Evolutionary conservation across 306 rosid species (phyloP).

Genomic region (Trichosanthes truncata): DNA sequence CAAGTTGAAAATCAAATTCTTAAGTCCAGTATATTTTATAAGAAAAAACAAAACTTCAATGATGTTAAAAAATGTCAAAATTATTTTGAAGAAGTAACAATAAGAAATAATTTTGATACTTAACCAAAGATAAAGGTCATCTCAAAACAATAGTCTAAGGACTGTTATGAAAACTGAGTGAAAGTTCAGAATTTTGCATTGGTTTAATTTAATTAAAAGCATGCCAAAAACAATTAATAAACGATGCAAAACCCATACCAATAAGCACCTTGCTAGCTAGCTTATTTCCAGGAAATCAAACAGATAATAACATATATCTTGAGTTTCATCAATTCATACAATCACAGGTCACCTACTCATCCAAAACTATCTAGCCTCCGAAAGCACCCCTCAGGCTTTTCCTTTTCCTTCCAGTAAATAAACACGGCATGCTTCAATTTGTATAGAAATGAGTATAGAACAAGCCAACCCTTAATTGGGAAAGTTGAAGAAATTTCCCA

Average conservation of each 20-base stretch:
- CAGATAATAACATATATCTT: not conserved
- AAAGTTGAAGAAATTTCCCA: not conserved
- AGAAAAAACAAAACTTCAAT: not conserved
- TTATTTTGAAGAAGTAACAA: not conserved
- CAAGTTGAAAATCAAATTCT: not conserved
- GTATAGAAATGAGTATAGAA: not conserved
- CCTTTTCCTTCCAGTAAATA: not conserved
- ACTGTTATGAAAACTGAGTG: not conserved
- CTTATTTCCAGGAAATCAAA: not conserved
- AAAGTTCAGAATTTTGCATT: not conserved
- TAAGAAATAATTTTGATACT: not conserved
- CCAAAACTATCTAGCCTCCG: not conserved
- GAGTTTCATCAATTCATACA: not conserved
- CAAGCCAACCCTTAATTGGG: not conserved
- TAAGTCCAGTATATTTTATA: not conserved
- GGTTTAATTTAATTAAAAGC: not conserved
- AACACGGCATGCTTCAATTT: not conserved
- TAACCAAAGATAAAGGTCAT: not conserved
- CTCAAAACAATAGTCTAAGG: not conserved
- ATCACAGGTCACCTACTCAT: not conserved
- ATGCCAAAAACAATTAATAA: not conserved
- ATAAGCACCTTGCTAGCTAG: not conserved
- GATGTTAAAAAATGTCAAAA: not conserved
- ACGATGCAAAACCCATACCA: not conserved
- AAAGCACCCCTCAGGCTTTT: not conserved